Conservation (phyloP, 345 rosid genomes). For the Gossypium sturtianum region DNA sequence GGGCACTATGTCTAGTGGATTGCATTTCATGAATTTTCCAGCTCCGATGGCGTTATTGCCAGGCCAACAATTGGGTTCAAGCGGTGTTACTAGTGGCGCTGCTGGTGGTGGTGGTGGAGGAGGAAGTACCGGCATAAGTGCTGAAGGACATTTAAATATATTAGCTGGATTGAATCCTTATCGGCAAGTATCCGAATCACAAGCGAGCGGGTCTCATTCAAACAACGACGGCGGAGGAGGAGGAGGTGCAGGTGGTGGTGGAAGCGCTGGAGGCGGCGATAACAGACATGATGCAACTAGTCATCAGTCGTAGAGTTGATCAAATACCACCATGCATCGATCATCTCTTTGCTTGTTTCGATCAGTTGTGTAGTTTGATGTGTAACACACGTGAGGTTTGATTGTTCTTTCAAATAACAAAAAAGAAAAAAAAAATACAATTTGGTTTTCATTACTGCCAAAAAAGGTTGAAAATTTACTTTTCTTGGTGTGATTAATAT, state of each 20-base stretch:
- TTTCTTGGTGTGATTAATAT: conserved; percentile 51
- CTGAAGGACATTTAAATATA: conserved; percentile 61
- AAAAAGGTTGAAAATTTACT: neutral
- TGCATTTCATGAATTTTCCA: conserved; percentile 93
- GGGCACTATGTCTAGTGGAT: conserved; percentile 70
- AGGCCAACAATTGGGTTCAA: conserved; percentile 64
- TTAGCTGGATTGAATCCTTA: conserved; percentile 67
- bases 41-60: conserved; percentile 77
- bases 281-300: conserved; percentile 55
- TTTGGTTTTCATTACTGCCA: conserved; percentile 42
- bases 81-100: conserved; percentile 23
- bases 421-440: conserved; percentile 6
- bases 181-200: conserved; percentile 59
- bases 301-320: conserved; percentile 37
- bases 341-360: conserved; percentile 7
- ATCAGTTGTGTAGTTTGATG: conserved; percentile 42
- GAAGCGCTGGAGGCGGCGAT: conserved; percentile 37
- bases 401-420: conserved; percentile 26
- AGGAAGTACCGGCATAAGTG: conserved; percentile 22
- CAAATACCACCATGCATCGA: conserved; percentile 12
- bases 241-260: conserved; percentile 32
- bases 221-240: conserved; percentile 44
- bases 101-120: conserved; percentile 24
- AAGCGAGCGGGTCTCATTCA: conserved; percentile 73
- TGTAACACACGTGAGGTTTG: conserved; percentile 75